These are phyloP conservation scores for Phytophthora idaei DNA, from an alignment of 352 stramenopile species.

Conservation along the genomic window DNA sequence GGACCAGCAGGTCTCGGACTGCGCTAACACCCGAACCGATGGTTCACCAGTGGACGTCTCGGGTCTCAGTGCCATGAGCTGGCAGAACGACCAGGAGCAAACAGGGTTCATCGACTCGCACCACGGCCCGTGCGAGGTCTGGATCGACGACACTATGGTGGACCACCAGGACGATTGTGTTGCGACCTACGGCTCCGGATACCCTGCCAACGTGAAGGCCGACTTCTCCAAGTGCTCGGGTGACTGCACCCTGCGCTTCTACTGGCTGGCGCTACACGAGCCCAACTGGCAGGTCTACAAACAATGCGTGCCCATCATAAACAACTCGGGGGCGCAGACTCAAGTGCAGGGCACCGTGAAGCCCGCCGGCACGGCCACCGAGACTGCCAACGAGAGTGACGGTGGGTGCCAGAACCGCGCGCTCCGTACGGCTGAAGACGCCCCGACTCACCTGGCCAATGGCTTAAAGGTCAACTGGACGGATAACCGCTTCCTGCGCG, in stretches of 20 bases:
- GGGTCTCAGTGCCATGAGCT: conserved; percentile 44
- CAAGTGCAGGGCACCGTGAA: conserved; percentile 23
- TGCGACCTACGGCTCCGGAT: conserved; percentile 35
- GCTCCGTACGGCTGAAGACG: conserved; percentile 26
- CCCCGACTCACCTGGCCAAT: conserved; percentile 28
- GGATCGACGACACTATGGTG: conserved; percentile 44
- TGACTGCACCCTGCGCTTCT: conserved; percentile 61
- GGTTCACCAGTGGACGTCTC: conserved; percentile 47
- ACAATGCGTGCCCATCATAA: conserved; percentile 44
- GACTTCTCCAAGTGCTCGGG: conserved; percentile 55
- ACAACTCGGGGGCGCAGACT: conserved; percentile 23
- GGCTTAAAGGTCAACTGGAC: conserved; percentile 34
- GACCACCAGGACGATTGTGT: conserved; percentile 44
- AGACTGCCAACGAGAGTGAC: conserved; percentile 16
- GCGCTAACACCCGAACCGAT: conserved; percentile 45
- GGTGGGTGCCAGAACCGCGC: conserved; percentile 30
- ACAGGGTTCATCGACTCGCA: conserved; percentile 50
- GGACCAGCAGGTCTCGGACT: conserved; percentile 39
- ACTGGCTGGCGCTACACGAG: conserved; percentile 62
- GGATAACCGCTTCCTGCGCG: conserved; percentile 40
- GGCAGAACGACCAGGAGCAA: conserved; percentile 53
- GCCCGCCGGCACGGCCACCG: conserved; percentile 13
- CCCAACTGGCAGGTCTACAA: conserved; percentile 64
- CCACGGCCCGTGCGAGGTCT: conserved; percentile 54
- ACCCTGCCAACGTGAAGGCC: conserved; percentile 55